Evolutionary conservation across 148 eudicot species (phyloP).

Genomic region (Mesembryanthemum crystallinum): DNA sequence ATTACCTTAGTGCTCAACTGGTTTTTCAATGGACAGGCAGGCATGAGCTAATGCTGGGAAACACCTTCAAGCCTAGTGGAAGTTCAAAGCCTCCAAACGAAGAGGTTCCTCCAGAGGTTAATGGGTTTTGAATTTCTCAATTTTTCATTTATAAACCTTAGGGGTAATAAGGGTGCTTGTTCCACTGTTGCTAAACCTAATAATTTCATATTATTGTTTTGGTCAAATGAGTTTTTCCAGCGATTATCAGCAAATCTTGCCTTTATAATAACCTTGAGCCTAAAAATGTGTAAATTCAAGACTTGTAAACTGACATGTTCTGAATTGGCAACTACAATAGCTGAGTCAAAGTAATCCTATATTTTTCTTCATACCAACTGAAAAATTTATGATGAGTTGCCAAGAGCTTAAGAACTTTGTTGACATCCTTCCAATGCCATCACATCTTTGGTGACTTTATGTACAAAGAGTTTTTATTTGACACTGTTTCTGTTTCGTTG

Average conservation of each 20-base stretch:
- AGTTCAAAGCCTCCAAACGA: slow-evolving; percentile 58
- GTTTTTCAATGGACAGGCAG: slow-evolving; percentile 41
- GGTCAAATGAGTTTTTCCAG: not conserved
- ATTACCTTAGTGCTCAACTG: slow-evolving; percentile 3
- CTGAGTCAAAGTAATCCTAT: not conserved
- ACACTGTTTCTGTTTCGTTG: not conserved
- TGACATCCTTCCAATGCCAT: not conserved
- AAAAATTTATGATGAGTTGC: not conserved
- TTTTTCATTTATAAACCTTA: not conserved
- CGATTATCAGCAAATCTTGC: not conserved
- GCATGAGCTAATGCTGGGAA: slow-evolving; percentile 79
- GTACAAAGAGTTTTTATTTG: not conserved
- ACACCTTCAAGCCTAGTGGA: slow-evolving; percentile 54
- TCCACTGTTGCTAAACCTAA: not conserved
- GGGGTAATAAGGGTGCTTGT: not conserved
- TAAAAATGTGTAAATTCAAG: not conserved
- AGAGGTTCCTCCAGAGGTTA: slow-evolving; percentile 86
- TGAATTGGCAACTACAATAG: not conserved
- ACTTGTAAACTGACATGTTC: not conserved
- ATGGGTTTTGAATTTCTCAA: slow-evolving; percentile 5
- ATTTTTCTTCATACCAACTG: not conserved
- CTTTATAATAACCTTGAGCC: not conserved
- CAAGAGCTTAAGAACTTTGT: not conserved
- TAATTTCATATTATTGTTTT: not conserved
- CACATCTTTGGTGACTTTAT: not conserved